Evolutionary conservation across 78 protist genomes (phyloP), one percentile per base, ranked within the genome.

Genomic region (Dictyostelium firmibasis): DNA sequence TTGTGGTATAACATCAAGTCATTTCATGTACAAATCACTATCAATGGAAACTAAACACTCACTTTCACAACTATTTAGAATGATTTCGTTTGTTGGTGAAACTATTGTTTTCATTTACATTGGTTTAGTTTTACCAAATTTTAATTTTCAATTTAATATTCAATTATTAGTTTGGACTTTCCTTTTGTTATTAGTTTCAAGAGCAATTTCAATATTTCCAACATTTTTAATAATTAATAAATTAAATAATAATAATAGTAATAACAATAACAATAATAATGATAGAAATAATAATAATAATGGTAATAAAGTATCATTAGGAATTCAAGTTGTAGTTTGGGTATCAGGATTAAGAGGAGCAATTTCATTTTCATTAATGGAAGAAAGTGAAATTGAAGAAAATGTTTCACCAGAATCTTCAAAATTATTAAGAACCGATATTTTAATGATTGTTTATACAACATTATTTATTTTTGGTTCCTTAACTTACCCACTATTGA

Each of bases 331-430:
- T 11, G 81, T 87, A 16, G 36, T 97, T 75, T 97, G 92, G 95
- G 91, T 93, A 23, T 43, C 85, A 62, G 98, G 98, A 18, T 85
- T 97, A 60, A 84, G 98, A 25, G 99, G 99, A 41, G 98, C 98
- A 50, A 97, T 98, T 41, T 97, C 99, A 31, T 97, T 95, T 91
- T 97, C 98, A 27, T 78, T 98, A 43, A 72, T 72, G 79, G 38
- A 27, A 13, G 27, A 72, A 72, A 72, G 43, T 33, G 70, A 75
- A 60, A 16, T 87, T 8, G 23, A 60, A 7, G 93, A 79, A 25
- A 23, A 44, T 25, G 20, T 60, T 8, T 29, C 36, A 4, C 35
- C 25, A 8, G 25, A 67, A 76, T 18, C 23, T 31, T 18, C 75
- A 25, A 67, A 67, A 25, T 7, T 50, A 57, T 35, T 87, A 38